Percentiles rank a stretch among this genome's conserved stretches.
Conservation (phyloP, 176 grass and related monocot genomes). For the Hordeum marinum region DNA sequence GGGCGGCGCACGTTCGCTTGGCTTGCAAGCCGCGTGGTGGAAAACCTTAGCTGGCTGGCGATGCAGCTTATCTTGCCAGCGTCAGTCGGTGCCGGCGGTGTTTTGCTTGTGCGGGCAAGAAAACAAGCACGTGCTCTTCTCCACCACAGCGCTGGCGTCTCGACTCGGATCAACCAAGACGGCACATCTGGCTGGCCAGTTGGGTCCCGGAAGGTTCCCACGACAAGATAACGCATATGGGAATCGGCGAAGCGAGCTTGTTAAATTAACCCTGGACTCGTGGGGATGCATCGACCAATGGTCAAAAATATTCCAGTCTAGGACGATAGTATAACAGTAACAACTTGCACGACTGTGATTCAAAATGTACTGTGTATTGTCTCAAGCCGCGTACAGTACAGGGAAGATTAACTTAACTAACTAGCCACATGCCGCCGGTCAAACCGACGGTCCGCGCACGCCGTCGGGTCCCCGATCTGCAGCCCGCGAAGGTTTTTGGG, state of each 20-base stretch:
- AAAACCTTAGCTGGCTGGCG: neutral
- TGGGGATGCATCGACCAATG: neutral
- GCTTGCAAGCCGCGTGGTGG: slow-evolving; percentile 18
- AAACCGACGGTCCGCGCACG: neutral
- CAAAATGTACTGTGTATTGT: neutral
- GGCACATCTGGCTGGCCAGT: neutral
- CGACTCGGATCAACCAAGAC: neutral
- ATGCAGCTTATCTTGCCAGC: neutral
- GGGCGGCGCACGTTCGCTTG: neutral
- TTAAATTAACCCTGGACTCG: no score
- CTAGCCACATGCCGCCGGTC: neutral
- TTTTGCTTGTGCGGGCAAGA: neutral
- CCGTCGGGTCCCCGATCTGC: neutral
- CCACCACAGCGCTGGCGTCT: no score
- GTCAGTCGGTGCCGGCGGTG: slow-evolving; percentile 8
- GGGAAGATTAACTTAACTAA: neutral
- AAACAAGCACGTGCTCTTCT: neutral
- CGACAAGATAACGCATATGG: neutral
- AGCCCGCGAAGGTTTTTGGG: neutral
- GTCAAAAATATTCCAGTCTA: neutral
- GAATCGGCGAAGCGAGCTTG: neutral
- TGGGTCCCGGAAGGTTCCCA: slow-evolving; percentile 11
- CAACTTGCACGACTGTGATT: neutral
- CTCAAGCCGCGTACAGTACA: neutral
- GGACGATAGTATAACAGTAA: no score